Evolutionary conservation across 129 eudicot species (phyloP).

Genomic region (Chrysanthemum lavandulifolium): DNA sequence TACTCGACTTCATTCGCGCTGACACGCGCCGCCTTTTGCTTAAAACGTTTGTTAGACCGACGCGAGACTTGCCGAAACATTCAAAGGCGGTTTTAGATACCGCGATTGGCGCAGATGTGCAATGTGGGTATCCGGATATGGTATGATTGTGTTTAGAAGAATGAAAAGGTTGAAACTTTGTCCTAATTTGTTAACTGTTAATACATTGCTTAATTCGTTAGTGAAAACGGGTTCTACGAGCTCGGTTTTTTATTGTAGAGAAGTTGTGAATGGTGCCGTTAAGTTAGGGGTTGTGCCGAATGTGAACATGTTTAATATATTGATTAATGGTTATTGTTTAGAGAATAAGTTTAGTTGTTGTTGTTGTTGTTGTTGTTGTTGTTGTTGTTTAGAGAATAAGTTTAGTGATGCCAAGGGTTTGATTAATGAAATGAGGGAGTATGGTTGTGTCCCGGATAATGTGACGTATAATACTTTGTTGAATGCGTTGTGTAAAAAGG

Average conservation of each 20-base stretch:
- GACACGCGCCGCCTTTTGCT: constrained; percentile 56
- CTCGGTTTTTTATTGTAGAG: constrained; percentile 40
- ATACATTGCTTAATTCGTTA: constrained; percentile 59
- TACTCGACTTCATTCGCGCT: constrained; percentile 46
- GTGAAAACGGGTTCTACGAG: constrained; percentile 44
- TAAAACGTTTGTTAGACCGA: constrained; percentile 53
- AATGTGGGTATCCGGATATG: constrained; percentile 53
- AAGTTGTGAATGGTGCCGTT: constrained; percentile 51
- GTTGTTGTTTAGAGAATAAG: constrained; percentile 54
- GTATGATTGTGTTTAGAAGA: constrained; percentile 55
- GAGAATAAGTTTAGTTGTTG: constrained; percentile 44
- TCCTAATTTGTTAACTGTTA: constrained; percentile 60
- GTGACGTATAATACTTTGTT: constrained; percentile 78
- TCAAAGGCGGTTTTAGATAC: constrained; percentile 63
- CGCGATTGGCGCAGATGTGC: constrained; percentile 57
- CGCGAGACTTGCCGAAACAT: constrained; percentile 38
- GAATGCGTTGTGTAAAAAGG: constrained; percentile 60
- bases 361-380: too few relatives aligned
- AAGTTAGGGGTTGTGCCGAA: constrained; percentile 50
- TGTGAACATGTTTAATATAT: constrained; percentile 61
- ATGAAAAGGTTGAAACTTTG: constrained; percentile 55
- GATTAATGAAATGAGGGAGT: constrained; percentile 54
- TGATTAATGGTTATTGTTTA: constrained; percentile 66
- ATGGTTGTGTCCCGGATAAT: constrained; percentile 58
- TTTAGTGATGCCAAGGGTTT: constrained; percentile 58